These are phyloP conservation scores for Fusarium verticillioides DNA, from an alignment of 2,329 filamentous ascomycete genomes.

Conservation along the genomic window DNA sequence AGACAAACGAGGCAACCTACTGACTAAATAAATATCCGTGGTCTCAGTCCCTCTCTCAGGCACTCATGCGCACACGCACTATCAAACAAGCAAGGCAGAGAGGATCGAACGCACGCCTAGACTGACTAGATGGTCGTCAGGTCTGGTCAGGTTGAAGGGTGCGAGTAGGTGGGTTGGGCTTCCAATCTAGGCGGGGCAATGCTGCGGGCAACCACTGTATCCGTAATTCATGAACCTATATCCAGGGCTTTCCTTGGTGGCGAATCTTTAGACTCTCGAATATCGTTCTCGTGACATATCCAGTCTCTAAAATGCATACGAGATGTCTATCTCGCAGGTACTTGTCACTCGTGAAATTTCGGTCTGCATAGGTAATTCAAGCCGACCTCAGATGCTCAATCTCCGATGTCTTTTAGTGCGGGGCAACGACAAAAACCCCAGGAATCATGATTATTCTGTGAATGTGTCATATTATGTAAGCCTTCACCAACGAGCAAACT, in stretches of 20 bases:
- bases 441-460: slow-evolving; percentile 40
- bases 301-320: slow-evolving; percentile 1
- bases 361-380: neutral
- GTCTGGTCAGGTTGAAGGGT: slow-evolving; percentile 11
- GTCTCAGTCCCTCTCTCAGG: slow-evolving; percentile 18
- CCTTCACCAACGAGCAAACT: slow-evolving; percentile 1
- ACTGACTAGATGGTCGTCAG: neutral
- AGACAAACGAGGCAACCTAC: slow-evolving; percentile 30
- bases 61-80: neutral
- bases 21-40: slow-evolving; percentile 1
- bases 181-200: slow-evolving; percentile 40
- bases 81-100: slow-evolving; percentile 6
- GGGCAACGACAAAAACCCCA: slow-evolving; percentile 9
- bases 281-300: slow-evolving; percentile 34
- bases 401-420: slow-evolving; percentile 21
- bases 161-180: slow-evolving; percentile 27
- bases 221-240: neutral
- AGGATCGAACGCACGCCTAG: slow-evolving; percentile 13
- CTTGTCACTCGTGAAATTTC: neutral
- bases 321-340: neutral
- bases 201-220: slow-evolving; percentile 15
- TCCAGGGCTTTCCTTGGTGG: slow-evolving; percentile 31
- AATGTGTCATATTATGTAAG: slow-evolving; percentile 47
- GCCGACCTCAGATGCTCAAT: neutral
- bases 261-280: slow-evolving; percentile 37